phyloP scores from a whole-genome alignment of 2,329 filamentous ascomycete species.

The Exophiala sideris region DNA sequence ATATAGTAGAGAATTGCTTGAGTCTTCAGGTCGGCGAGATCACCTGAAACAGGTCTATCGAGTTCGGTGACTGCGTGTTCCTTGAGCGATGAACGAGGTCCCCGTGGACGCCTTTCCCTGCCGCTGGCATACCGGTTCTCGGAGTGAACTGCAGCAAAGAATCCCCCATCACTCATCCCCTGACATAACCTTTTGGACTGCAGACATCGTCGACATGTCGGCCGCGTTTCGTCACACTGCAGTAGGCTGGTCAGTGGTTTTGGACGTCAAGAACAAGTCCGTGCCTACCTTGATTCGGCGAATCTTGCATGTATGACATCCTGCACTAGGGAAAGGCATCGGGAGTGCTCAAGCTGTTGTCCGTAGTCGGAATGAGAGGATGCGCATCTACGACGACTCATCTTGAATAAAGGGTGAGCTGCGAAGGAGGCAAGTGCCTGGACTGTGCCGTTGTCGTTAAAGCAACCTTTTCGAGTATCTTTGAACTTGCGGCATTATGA shows the following conservation, averaged over 20 bases:
- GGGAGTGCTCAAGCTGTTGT: too few species aligned
- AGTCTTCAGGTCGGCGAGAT: conserved; percentile 28
- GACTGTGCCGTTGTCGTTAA: too few species aligned
- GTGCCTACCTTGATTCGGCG: conserved; percentile 31
- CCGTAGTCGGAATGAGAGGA: too few species aligned
- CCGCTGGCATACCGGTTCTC: conserved; percentile 34
- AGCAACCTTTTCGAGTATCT: too few species aligned
- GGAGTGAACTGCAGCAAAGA: conserved; percentile 22
- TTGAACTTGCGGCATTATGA: too few species aligned
- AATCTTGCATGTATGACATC: conserved; percentile 31
- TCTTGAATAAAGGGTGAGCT: too few species aligned
- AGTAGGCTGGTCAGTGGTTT: not conserved
- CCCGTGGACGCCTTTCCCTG: conserved; percentile 32
- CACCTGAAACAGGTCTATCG: conserved; percentile 3
- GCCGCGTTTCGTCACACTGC: conserved; percentile 31
- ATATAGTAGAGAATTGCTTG: conserved; percentile 31
- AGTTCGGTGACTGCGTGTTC: not conserved
- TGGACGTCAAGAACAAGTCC: not conserved
- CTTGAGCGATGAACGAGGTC: conserved; percentile 29
- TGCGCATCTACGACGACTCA: too few species aligned
- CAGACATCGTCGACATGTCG: conserved; percentile 29
- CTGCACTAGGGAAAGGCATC: conserved; percentile 14
- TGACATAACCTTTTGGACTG: conserved; percentile 29
- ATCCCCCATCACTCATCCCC: not conserved
- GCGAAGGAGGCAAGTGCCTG: too few species aligned